Base-by-base conservation (phyloP, 2,329 filamentous ascomycete species). In the Fusarium cicatricum region DNA sequence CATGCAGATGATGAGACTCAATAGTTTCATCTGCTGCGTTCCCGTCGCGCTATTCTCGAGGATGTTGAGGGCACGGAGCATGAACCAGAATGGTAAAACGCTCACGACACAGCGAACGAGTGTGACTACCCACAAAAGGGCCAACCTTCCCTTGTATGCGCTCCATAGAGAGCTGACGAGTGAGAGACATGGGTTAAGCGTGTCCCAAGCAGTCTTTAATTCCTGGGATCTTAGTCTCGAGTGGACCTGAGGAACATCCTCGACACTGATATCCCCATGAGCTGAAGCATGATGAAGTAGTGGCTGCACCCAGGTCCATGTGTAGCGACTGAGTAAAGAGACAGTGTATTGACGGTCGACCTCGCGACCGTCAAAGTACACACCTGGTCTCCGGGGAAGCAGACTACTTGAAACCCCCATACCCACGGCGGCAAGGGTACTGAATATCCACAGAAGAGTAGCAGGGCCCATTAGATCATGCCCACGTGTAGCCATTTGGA, bases 1-100 rank as follows among this genome's bases (percentile, higher is more conserved):
- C 21, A 93, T 79, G 37, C 80, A 83, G n/a, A 87, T 65, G 1
- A 91, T 88, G 79, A 89, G 88, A 11, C 84, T 70, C 84, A 87
- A 90, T 0, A 86, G 81, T 29, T 84, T 78, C 1, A 79, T 64
- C 1, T 79, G 75, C 12, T 83, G 75, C 12, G 75, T 68, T n/a
- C 78, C 71, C 1, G 79, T 80, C 1, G 70, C 70, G 4, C 82
- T 78, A 7, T 68, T 71, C 71, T 93, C 89, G 6, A 93, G 78
- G 1, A 83, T 78, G 26, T 78, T 78, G 14, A 93, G 78, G 9
- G 92, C 81, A 38, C 84, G 81, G 55, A 87, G 80, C 56, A 90
- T 84, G 26, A 88, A 83, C 70, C 87, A 84, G 66, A 91, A 90
- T 0, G 90, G 90, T 0, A 84, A 82, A 56, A 92, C 87, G 56